phyloP scores from a whole-genome alignment of 2,329 filamentous ascomycete genomes.

The Botrytis sinoallii region DNA sequence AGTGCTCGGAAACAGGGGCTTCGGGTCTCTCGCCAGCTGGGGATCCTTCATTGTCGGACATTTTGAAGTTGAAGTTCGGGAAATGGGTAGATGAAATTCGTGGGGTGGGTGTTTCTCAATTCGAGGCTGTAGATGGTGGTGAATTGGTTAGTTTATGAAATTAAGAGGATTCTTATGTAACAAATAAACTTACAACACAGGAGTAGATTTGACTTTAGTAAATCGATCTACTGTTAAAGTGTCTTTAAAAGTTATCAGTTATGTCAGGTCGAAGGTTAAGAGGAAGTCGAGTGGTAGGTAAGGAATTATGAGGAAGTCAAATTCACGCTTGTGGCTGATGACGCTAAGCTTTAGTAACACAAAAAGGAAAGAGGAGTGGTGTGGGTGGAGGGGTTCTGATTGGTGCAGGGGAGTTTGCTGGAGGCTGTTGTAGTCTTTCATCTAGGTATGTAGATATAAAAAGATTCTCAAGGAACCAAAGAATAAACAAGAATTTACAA shows the following conservation, averaged over 20 bases:
- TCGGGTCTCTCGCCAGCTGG: conserved; percentile 40
- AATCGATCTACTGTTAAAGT: not conserved
- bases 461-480: not conserved
- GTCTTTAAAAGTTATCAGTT: not conserved
- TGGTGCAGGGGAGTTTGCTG: not conserved
- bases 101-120: not conserved
- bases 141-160: conserved; percentile 1
- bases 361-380: not conserved
- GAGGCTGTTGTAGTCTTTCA: not conserved
- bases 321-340: conserved; percentile 18
- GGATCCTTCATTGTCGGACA: conserved; percentile 48
- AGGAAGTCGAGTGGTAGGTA: not conserved
- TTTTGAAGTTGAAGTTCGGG: conserved; percentile 22
- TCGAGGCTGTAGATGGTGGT: not conserved
- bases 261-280: not conserved
- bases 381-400: not conserved
- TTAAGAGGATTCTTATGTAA: not conserved
- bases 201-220: not conserved
- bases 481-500: not conserved
- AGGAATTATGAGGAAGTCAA: conserved; percentile 8
- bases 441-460: not conserved
- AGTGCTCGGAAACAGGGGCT: conserved; percentile 61
- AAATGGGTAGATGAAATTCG: conserved; percentile 11
- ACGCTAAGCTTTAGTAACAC: conserved; percentile 12
- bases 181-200: conserved; percentile 11